Evolutionary conservation across 805 yeast species (phyloP).

Genomic region (Starmerella apis): DNA sequence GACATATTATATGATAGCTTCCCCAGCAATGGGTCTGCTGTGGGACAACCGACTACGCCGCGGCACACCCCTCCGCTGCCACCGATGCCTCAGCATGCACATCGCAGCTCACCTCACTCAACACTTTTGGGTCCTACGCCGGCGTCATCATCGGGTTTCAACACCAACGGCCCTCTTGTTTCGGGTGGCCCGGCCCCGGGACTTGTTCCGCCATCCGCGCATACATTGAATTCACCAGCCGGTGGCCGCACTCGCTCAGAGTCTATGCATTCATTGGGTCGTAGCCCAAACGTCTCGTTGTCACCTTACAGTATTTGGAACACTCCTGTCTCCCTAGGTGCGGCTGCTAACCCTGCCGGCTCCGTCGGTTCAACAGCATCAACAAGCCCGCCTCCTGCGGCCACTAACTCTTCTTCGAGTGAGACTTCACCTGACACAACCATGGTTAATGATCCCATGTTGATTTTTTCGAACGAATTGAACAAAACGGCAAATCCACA

Average conservation of each 20-base stretch:
- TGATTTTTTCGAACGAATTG: conserved; percentile 28
- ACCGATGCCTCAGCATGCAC: conserved; percentile 16
- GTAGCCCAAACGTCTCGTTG: conserved; percentile 12
- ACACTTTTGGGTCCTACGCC: conserved; percentile 6
- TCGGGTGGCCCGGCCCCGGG: neutral
- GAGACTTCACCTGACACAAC: neutral
- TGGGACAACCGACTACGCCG: conserved; percentile 19
- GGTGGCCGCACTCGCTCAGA: conserved; percentile 16
- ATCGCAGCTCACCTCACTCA: neutral
- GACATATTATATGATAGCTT: conserved; percentile 18
- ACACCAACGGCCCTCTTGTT: neutral
- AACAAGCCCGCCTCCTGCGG: neutral
- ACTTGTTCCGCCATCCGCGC: neutral
- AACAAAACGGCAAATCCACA: conserved; percentile 30
- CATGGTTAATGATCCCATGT: conserved; percentile 24
- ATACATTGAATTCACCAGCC: neutral
- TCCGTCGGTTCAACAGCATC: conserved; percentile 2
- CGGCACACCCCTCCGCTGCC: conserved; percentile 21
- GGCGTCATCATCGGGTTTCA: conserved; percentile 6
- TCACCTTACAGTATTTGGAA: conserved; percentile 23
- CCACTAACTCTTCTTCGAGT: neutral
- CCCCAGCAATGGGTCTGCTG: conserved; percentile 28
- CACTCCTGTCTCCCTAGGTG: neutral
- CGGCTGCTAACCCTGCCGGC: neutral
- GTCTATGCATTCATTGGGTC: conserved; percentile 17